Base-by-base conservation (phyloP, 768 basidiomycete genomes). In the Clathrus columnatus region DNA sequence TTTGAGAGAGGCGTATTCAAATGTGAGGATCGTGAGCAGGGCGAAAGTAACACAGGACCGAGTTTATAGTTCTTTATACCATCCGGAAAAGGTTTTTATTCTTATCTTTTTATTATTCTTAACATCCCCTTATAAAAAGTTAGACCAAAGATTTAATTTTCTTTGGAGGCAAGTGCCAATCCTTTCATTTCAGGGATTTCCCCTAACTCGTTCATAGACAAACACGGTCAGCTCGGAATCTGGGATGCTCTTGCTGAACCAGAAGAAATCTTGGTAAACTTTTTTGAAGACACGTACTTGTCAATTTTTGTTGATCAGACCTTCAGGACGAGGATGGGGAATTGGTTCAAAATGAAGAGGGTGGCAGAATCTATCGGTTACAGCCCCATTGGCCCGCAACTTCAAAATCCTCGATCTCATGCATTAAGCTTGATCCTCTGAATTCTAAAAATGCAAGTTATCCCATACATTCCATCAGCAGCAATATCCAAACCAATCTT, bases 381-480 rank as follows among this genome's bases (percentile, higher is more conserved):
- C 90, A 92, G 63, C 70, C 76, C 20, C 90, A 92, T 60, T 91
- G 90, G 90, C 90, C 90, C 0, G 83, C 84, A 4, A 84, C 82
- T 0, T 73, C 86, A 16, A 82, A 83, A 61, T 91, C 88, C 1
- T 89, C 88, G 1, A 82, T 92, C 50, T 89, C 87, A 5, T 79
- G 75, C 56, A 75, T 91, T 56, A 89, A 84, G 65, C 73, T 92
- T 49, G 84, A 90, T 63, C 87, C 90, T 7, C 72, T 80, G 30
- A 77, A 91, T 65, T 72, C 84, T 0, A 85, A 90, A 60, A 86
- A 76, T 57, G 90, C 89, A 66, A 53, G 75, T 64, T 7, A 26
- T n/a, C 17, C 21, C 27, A 18, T 20, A 17, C n/a, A 0, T n/a
- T 41, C 24, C 20, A 20, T 18, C n/a, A 41, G 36, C 1, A 26